Evolutionary conservation across 1,284 basidiomycete species (phyloP).

Genomic region (Limonomyces culmigenus): DNA sequence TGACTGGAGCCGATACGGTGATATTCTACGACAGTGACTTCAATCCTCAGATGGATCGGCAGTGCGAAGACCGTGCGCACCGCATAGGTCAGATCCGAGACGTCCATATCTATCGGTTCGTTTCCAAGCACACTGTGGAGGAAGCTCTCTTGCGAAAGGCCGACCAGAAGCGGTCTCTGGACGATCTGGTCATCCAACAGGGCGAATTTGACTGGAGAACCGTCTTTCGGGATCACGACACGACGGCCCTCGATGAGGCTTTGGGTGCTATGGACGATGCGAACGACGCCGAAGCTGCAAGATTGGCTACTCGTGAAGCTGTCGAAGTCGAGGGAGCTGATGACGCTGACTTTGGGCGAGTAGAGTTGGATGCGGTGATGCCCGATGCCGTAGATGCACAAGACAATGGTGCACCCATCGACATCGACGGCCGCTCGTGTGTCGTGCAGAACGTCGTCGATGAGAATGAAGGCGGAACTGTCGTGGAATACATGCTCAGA

Average conservation of each 20-base stretch:
- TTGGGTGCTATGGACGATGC: slow-evolving; percentile 82
- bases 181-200: slow-evolving; percentile 86
- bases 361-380: slow-evolving; percentile 11
- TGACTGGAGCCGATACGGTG: slow-evolving; percentile 95
- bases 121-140: slow-evolving; percentile 86
- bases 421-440: slow-evolving; percentile 15
- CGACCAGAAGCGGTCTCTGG: slow-evolving; percentile 86
- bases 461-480: slow-evolving; percentile 46
- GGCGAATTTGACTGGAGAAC: slow-evolving; percentile 93
- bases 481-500: slow-evolving; percentile 79
- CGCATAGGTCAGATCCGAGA: slow-evolving; percentile 95
- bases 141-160: slow-evolving; percentile 94
- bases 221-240: slow-evolving; percentile 46
- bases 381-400: slow-evolving; percentile 14
- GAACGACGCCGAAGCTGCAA: slow-evolving; percentile 72
- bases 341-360: slow-evolving; percentile 54
- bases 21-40: slow-evolving; percentile 97
- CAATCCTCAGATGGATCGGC: slow-evolving; percentile 94
- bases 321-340: slow-evolving; percentile 57
- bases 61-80: slow-evolving; percentile 94
- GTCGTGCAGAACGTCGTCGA: slow-evolving; percentile 20
- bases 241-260: slow-evolving; percentile 38
- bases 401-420: slow-evolving; percentile 10
- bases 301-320: slow-evolving; percentile 64
- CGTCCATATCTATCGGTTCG: slow-evolving; percentile 93